Base-by-base conservation (phyloP, 345 rosid species). In the Litchi chinensis region DNA sequence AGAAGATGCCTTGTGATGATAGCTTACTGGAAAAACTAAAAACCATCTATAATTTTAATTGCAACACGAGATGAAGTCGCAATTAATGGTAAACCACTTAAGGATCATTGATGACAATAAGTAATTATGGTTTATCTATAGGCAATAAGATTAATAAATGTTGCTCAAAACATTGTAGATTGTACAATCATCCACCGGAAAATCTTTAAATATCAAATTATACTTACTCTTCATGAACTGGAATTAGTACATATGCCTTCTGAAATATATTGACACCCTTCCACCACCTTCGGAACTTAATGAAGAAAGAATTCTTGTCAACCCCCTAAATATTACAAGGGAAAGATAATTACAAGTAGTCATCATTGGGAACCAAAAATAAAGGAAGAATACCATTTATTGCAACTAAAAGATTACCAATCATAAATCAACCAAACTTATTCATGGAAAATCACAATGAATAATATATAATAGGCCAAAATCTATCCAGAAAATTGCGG, bases 281-380 rank as follows among this genome's bases (percentile, higher is more conserved):
- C 99, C 97, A 96, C 99, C 99, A 96, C 83, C 97, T 94, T 86
- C 99, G 87, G 85, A 94, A 91, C 89, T 85, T 96, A 64, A 82
- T 76, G 86, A 93, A 94, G 80, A 70, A 79, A 57, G 91, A 79
- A 77, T 85, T 91, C 81, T 89, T 91, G 88, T 87, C 90, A 79
- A 40, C 77, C 66, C 89, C 88, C 93, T 92, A 77, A 68, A 78
- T 75, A 56, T 77, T 39, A 79, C 43, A 76, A 63, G 46, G 41
- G 77, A 54, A 37, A 63, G 74, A 32, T 28, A 57, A 52, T 26
- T 40, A 52, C 75, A 19, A 18, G 46, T n/a, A 46, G 41, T 64
- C 52, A 78, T 69, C 32, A 62, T 76, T 41, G 59, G 65, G 65
- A 60, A n/a, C 52, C 37, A 75, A 41, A 19, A 41, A 26, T 68